Evolutionary conservation across 805 yeast species (phyloP).

Genomic region (Yamadazyma paraphyllophila): DNA sequence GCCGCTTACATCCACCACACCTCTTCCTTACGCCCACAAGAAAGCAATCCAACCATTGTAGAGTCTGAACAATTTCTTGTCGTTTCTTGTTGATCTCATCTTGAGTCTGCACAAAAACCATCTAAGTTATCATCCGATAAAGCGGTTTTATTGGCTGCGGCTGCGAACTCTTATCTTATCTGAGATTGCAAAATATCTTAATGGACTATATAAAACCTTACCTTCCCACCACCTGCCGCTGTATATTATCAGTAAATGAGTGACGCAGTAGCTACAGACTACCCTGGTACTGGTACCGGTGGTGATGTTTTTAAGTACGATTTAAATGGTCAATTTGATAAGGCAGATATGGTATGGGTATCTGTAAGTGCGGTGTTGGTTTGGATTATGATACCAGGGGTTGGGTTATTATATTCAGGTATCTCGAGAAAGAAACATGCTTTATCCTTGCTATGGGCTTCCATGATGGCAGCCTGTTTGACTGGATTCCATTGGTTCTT

Average conservation of each 20-base stretch:
- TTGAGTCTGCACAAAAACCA: too few relatives aligned
- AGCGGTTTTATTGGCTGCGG: slow-evolving; percentile 4
- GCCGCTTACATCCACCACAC: too few relatives aligned
- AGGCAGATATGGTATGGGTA: slow-evolving; percentile 84
- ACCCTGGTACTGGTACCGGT: slow-evolving; percentile 68
- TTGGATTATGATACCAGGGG: slow-evolving; percentile 96
- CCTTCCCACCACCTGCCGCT: background rate
- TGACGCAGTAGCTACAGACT: slow-evolving; percentile 25
- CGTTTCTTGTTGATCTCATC: too few relatives aligned
- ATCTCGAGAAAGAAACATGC: slow-evolving; percentile 94
- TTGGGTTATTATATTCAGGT: slow-evolving; percentile 91
- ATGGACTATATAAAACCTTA: background rate
- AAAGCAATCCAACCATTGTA: too few relatives aligned
- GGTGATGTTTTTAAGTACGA: slow-evolving; percentile 76
- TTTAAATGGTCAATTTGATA: slow-evolving; percentile 66
- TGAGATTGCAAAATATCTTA: slow-evolving; percentile 1
- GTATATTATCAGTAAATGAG: slow-evolving; percentile 9
- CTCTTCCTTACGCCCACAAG: too few relatives aligned
- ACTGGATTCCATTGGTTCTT: slow-evolving; percentile 95
- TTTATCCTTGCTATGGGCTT: slow-evolving; percentile 90
- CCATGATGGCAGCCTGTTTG: slow-evolving; percentile 81
- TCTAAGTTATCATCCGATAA: background rate
- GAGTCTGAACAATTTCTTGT: too few relatives aligned
- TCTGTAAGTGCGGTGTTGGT: slow-evolving; percentile 77
- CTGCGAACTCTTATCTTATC: slow-evolving; percentile 3